Evolutionary conservation across 495 filamentous ascomycete species (phyloP).

Genomic region (Symbiotaphrina buchneri): DNA sequence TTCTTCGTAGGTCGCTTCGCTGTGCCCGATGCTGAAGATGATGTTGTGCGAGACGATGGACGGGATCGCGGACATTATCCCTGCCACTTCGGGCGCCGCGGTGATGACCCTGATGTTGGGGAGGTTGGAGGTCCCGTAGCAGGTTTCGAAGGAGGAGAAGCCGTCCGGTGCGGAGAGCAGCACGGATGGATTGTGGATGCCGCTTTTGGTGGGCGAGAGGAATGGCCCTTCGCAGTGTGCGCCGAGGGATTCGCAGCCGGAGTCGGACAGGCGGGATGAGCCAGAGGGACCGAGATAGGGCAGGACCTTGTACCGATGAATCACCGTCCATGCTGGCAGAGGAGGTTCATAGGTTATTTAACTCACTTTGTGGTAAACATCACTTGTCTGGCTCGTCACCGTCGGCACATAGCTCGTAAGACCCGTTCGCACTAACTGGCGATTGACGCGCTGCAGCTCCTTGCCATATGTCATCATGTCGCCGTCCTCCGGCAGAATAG

Average conservation of each 20-base stretch:
- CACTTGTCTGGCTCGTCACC: conserved; percentile 37
- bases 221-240: conserved; percentile 78
- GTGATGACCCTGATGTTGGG: conserved; percentile 50
- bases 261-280: conserved; percentile 19
- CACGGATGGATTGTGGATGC: conserved; percentile 46
- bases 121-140: conserved; percentile 48
- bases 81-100: conserved; percentile 51
- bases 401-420: conserved; percentile 75
- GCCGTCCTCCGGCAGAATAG: conserved; percentile 39
- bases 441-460: conserved; percentile 41
- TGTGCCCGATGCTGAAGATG: conserved; percentile 59
- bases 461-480: conserved; percentile 37
- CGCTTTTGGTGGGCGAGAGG: conserved; percentile 44
- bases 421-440: conserved; percentile 43
- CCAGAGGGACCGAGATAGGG: conserved; percentile 52
- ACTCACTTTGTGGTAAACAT: conserved; percentile 42
- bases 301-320: conserved; percentile 25
- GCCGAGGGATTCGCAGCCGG: conserved; percentile 60
- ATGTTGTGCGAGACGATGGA: conserved; percentile 35
- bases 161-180: conserved; percentile 26
- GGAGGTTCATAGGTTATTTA: not conserved
- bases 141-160: conserved; percentile 33
- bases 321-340: conserved; percentile 2
- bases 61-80: conserved; percentile 36
- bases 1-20: conserved; percentile 55